Evolutionary conservation across 495 filamentous ascomycete species (phyloP).

Genomic region (Cairneyella variabilis): DNA sequence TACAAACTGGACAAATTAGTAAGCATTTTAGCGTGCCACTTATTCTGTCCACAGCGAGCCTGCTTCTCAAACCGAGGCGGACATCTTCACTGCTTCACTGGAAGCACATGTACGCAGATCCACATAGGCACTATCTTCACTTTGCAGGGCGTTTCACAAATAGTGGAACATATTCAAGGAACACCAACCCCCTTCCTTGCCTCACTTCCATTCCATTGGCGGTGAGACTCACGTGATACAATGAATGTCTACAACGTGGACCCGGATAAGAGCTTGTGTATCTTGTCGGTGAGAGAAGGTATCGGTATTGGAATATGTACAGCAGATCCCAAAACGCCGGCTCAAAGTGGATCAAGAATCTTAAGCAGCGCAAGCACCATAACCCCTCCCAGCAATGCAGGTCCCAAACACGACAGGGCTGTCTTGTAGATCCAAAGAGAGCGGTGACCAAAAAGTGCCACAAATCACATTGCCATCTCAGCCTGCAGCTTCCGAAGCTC

Average conservation of each 20-base stretch:
- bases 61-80: too few species aligned
- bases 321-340: conserved; percentile 27
- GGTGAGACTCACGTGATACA: conserved; percentile 15
- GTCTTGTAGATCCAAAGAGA: conserved; percentile 14
- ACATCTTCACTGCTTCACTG: too few species aligned
- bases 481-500: conserved; percentile 91
- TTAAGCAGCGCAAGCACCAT: conserved; percentile 16
- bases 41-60: too few species aligned
- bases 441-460: conserved; percentile 9
- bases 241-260: too few species aligned
- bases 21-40: too few species aligned
- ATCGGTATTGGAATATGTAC: conserved; percentile 20
- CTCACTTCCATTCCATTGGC: too few species aligned
- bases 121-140: not conserved
- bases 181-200: too few species aligned
- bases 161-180: not conserved
- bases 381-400: conserved; percentile 19
- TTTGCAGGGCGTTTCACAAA: not conserved
- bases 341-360: conserved; percentile 20
- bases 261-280: too few species aligned
- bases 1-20: too few species aligned
- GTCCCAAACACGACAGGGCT: conserved; percentile 15
- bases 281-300: conserved; percentile 4
- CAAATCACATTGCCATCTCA: conserved; percentile 91
- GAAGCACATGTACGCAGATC: too few species aligned